Evolutionary conservation across 768 basidiomycete genomes (phyloP), one percentile per base, ranked within the genome.

Genomic region (Kwoniella dejecticola): DNA sequence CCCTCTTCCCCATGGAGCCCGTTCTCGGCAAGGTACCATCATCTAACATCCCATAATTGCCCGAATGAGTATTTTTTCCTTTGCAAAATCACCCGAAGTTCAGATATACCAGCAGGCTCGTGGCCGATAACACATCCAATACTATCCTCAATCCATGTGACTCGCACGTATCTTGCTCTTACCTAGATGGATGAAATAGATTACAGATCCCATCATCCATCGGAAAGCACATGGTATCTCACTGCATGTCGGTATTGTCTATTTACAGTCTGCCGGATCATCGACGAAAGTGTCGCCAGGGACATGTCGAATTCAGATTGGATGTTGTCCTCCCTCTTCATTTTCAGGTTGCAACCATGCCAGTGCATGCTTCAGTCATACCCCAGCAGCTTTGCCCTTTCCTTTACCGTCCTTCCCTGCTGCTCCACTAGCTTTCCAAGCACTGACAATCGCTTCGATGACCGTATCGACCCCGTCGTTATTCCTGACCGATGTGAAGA

Each of bases 401-500:
- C 67, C 69, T 38, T 69, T 71, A 24, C 60, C 70, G 10, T 67
- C 70, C 61, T 74, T 69, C 4, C 61, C 68, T 10, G 65, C 71
- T 12, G 80, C 80, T 11, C 80, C 81, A 46, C 74, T 75, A 17
- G 84, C 81, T 76, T 84, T 85, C 95, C 94, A 97, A n/a, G 91
- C 91, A 12, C 87, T 88, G 23, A 93, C 80, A 64, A 97, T 84
- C 31, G 97, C 83, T 36, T 87, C 85, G 15, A 88, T 85, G 7
- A 95, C 84, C 64, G 93, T 90, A 30, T 89, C 85, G 0, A 97
- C 86, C 0, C 91, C 91, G 59, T 84, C 86, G 27, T 82, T 82
- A 60, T 90, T 83, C 73, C 89, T 87, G 57, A 99, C 85, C 67
- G 89, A 89, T 0, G 89, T 84, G 78, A 99, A 98, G 19, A 97